phyloP scores from a whole-genome alignment of 331 rosid genomes.

The Malus hybrid region DNA sequence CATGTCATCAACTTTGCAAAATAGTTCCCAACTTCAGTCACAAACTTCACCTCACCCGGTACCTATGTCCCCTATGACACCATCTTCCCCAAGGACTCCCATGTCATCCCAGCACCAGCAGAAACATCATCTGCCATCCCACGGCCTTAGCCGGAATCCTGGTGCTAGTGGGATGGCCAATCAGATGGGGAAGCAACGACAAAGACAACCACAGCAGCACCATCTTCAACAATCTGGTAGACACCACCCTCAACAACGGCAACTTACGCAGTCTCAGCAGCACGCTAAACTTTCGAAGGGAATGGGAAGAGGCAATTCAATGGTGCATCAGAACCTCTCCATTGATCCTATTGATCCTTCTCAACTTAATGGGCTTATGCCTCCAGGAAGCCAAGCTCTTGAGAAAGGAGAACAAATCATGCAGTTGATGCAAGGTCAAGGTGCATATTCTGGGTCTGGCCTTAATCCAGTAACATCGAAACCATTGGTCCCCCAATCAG shows the following conservation, averaged over 20 bases:
- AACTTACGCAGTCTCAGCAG: conserved; percentile 64
- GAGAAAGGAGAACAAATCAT: conserved; percentile 84
- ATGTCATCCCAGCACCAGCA: conserved; percentile 70
- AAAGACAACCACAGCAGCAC: conserved; percentile 57
- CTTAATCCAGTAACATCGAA: conserved; percentile 51
- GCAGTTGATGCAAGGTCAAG: conserved; percentile 77
- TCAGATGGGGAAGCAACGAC: conserved; percentile 75
- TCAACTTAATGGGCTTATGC: conserved; percentile 63
- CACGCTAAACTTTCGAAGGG: conserved; percentile 75
- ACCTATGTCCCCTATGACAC: conserved; percentile 51
- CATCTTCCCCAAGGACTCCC: conserved; percentile 65
- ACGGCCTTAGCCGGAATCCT: conserved; percentile 71
- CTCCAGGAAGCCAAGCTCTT: conserved; percentile 68
- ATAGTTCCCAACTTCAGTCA: conserved; percentile 59
- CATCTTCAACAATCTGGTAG: conserved; percentile 79
- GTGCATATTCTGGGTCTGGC: conserved; percentile 62
- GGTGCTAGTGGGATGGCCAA: conserved; percentile 52
- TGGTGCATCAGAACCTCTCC: conserved; percentile 59
- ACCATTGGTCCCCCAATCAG: conserved; percentile 50
- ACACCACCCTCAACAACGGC: conserved; percentile 89
- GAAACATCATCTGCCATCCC: conserved; percentile 78
- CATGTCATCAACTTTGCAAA: conserved; percentile 54
- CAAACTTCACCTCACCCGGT: conserved; percentile 66
- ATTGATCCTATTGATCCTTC: conserved; percentile 69
- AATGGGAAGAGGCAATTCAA: conserved; percentile 64